Conservation (phyloP, 345 rosid species). For the Eucalyptus sp. region DNA sequence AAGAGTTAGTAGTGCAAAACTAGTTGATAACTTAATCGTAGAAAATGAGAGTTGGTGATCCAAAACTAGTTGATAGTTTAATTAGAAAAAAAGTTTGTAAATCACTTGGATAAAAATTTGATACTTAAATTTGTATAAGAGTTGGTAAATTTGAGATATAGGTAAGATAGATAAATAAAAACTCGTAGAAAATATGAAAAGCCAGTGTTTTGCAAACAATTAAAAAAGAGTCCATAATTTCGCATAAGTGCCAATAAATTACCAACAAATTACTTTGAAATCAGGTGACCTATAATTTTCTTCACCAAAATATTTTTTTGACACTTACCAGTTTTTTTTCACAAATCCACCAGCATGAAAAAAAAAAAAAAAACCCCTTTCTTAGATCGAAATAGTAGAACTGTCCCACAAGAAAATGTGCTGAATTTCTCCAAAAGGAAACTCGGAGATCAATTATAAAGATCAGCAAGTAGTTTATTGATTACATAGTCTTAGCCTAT, state of each 20-base stretch:
- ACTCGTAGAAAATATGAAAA: not conserved
- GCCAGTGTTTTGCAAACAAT: not conserved
- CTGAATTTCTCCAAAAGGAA: not conserved
- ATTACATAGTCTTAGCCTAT: not conserved
- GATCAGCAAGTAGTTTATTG: not conserved
- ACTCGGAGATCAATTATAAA: not conserved
- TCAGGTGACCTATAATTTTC: not conserved
- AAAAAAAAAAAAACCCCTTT: not conserved
- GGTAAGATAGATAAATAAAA: not conserved
- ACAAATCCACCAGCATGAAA: not conserved
- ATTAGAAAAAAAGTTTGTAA: not conserved
- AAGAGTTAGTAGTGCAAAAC: not conserved
- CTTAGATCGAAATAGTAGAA: not conserved
- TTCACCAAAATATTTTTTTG: not conserved
- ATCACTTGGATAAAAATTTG: not conserved
- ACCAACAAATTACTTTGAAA: not conserved
- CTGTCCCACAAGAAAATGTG: not conserved
- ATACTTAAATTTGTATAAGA: not conserved
- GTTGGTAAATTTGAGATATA: not conserved
- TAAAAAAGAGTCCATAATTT: not conserved
- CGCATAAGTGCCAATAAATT: not conserved
- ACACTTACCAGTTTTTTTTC: not conserved
- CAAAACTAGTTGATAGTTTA: not conserved
- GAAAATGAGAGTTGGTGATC: not conserved
- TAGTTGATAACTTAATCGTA: not conserved